Evolutionary conservation across 768 basidiomycete genomes (phyloP).

Genomic region (Flagelloscypha sp.): DNA sequence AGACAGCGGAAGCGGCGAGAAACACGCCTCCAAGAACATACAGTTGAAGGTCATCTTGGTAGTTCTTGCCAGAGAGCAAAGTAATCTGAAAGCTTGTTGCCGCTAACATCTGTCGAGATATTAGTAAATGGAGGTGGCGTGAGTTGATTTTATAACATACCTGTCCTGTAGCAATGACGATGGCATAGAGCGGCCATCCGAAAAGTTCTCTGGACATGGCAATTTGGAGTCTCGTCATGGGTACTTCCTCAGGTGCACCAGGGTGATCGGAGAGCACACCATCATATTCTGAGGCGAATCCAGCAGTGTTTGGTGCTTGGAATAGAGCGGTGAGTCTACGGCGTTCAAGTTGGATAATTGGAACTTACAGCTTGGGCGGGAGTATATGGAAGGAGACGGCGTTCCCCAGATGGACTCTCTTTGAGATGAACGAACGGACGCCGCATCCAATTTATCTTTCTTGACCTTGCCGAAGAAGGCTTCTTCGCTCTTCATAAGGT

Average conservation of each 20-base stretch:
- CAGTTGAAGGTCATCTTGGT: constrained; percentile 69
- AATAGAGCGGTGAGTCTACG: constrained; percentile 3
- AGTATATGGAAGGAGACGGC: constrained; percentile 54
- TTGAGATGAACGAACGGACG: constrained; percentile 68
- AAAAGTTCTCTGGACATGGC: constrained; percentile 70
- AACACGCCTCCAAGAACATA: constrained; percentile 91
- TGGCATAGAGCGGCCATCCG: constrained; percentile 89
- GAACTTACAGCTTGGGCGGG: constrained; percentile 67
- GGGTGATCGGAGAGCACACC: constrained; percentile 38
- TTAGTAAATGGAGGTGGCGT: constrained; percentile 6
- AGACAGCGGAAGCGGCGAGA: constrained; percentile 74
- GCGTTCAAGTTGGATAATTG: constrained; percentile 4
- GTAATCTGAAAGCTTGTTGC: constrained; percentile 96
- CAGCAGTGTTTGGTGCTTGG: constrained; percentile 45
- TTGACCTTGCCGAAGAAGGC: constrained; percentile 87
- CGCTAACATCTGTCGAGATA: constrained; percentile 56
- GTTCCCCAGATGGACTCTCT: constrained; percentile 81
- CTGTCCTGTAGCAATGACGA: constrained; percentile 81
- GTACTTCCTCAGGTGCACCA: constrained; percentile 48
- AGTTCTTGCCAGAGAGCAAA: constrained; percentile 78
- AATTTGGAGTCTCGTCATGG: constrained; percentile 83
- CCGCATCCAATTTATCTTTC: constrained; percentile 80
- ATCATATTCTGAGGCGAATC: constrained; percentile 38
- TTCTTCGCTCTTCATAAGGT: constrained; percentile 84
- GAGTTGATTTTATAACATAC: constrained; percentile 22